phyloP scores from a whole-genome alignment of 1,284 basidiomycete genomes.

The Sutorius eximius region DNA sequence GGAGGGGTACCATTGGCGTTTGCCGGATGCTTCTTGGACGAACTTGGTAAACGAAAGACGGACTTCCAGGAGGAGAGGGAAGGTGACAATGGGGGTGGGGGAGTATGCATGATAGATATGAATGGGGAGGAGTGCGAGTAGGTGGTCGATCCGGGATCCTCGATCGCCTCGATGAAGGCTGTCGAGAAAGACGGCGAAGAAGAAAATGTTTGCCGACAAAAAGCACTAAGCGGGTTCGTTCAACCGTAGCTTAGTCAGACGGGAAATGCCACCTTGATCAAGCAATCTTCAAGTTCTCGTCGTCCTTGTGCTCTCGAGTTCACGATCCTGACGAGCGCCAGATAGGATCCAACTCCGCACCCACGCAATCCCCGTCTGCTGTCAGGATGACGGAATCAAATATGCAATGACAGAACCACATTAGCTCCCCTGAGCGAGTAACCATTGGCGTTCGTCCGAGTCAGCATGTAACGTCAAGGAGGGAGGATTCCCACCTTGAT shows the following conservation, averaged over 20 bases:
- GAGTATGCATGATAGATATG: constrained; percentile 24
- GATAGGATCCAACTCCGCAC: neutral
- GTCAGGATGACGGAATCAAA: constrained; percentile 7
- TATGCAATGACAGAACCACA: constrained; percentile 1
- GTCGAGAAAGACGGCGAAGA: constrained; percentile 10
- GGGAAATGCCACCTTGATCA: constrained; percentile 21
- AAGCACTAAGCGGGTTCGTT: constrained; percentile 5
- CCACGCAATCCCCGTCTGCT: constrained; percentile 6
- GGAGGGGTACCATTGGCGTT: constrained; percentile 19
- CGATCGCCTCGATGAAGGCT: constrained; percentile 14
- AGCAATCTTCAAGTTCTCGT: too few relatives aligned
- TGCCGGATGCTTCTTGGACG: constrained; percentile 31
- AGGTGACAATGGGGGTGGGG: constrained; percentile 24
- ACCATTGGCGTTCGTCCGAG: too few relatives aligned
- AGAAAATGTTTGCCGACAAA: constrained; percentile 28
- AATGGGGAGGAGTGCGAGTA: constrained; percentile 4
- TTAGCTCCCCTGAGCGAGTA: neutral
- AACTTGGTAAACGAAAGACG: constrained; percentile 35
- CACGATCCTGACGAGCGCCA: too few relatives aligned
- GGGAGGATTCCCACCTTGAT: constrained; percentile 5
- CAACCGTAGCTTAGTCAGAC: constrained; percentile 33
- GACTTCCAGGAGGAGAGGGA: constrained; percentile 36
- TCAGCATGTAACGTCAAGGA: too few relatives aligned
- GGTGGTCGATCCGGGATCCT: constrained; percentile 27
- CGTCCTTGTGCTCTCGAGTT: too few relatives aligned